Base-by-base conservation (phyloP, 805 yeast genomes). In the Saccharomycopsis sp. region DNA sequence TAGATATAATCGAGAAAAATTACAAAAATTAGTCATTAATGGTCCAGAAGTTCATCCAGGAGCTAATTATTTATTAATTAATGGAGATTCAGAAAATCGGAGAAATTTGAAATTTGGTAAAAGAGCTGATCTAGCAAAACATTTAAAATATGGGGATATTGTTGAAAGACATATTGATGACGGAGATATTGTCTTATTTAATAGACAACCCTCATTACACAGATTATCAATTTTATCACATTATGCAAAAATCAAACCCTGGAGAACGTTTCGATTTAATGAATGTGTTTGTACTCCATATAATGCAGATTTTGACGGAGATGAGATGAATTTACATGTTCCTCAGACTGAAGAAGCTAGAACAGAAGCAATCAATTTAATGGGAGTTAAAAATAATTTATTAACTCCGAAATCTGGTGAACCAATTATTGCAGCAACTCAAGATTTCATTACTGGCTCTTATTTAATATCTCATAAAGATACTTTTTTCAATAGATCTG, bases 251-350 rank as follows among this genome's bases (percentile, higher is more conserved):
- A 79, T 92, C 52, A 74, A 95, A 55, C 98, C 98, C 0, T 92
- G 97, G 97, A 73, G 98, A 64, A 92, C 99, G 2, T 85, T 92
- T 65, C 70, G 99, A 51, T 70, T 92, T 51, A 92, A 92, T 58
- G 97, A 92, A 62, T 92, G 98, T 79, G 99, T 92, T 8, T 92
- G 98, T 66, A 92, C 98, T 0, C 98, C 98, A 2, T 92, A 92
- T 63, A 94, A 94, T 60, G 99, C 99, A 30, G 99, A 92, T 72
- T 92, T 92, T 58, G 98, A 92, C 61, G 98, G 98, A 63, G 98
- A 92, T 63, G 98, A 92, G 61, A 92, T 92, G 98, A 92, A 92
- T 60, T 68, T 92, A 56, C 98, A 92, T 58, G 98, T 92, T 34
- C 98, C 98, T 1, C 99, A 92, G 61, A 92, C 97, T 1, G 97